Base-by-base conservation (phyloP, 495 filamentous ascomycete genomes). In the Penicillium dipodomyicola region DNA sequence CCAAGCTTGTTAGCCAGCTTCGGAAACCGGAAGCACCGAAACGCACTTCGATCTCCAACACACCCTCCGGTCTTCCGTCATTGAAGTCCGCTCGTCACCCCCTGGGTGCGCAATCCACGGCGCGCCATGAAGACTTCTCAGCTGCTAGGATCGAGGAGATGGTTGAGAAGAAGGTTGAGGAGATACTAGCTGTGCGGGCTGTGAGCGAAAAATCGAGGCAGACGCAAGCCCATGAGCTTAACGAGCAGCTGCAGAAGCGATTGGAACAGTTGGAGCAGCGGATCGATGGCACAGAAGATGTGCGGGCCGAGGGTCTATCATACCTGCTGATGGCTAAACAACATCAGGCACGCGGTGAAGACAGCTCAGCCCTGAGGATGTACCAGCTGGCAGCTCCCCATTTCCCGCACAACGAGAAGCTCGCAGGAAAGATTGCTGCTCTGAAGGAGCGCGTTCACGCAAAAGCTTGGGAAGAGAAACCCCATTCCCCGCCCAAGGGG, bases 251-350 rank as follows among this genome's bases (percentile, higher is more conserved):
- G 15, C 89, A 91, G 59, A 84, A 79, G 32, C 84, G 94, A 1
- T 75, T 98, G 4, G 91, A 96, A 46, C 82, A 86, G 6, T 78
- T 98, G 3, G 94, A 98, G 70, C 83, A 87, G 59, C 87, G 86
- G 22, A 87, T 98, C 30, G 88, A 94, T 22, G 84, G 80, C 23
- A 77, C 82, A 15, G 87, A 95, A 44, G 88, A 93, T 65, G 76
- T 78, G 5, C 80, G 88, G 46, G 83, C 89, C 0, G 88, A 96
- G 57, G 93, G 92, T 0, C 67, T 97, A 17, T 89, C 88, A 0
- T 91, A 87, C 60, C 70, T 97, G 51, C 78, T 97, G 15, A 92
- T 96, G 83, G 94, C 91, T 0, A 91, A 94, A 59, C 91, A 97
- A 63, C 91, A 96, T 60, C 89, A 89, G 57, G 88, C 86, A 25